Evolutionary conservation across 768 basidiomycete species (phyloP).

Genomic region (Saitozyma sp.): DNA sequence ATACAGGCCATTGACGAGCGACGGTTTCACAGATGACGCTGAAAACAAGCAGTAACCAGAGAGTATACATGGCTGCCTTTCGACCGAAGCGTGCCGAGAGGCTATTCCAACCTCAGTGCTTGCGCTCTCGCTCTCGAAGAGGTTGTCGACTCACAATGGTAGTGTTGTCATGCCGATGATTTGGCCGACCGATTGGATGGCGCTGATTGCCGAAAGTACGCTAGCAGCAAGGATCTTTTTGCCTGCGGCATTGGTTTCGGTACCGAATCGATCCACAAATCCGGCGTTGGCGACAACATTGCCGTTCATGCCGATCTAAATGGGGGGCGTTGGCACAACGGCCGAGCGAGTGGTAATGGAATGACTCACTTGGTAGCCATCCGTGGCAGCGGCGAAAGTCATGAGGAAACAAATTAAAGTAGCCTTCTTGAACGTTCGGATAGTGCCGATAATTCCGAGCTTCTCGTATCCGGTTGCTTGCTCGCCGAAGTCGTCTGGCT

Average conservation of each 20-base stretch:
- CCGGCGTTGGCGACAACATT: slow-evolving; percentile 30
- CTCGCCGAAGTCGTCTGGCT: too few species aligned
- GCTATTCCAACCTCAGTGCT: slow-evolving; percentile 14
- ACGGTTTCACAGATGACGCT: slow-evolving; percentile 23
- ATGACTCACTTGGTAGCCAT: slow-evolving; percentile 23
- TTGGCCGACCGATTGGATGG: slow-evolving; percentile 30
- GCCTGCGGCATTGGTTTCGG: slow-evolving; percentile 4
- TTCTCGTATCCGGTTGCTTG: slow-evolving; percentile 26
- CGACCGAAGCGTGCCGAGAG: slow-evolving; percentile 20
- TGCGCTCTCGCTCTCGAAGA: too few species aligned
- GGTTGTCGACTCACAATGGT: slow-evolving; percentile 19
- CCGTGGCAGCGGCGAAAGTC: slow-evolving; percentile 22
- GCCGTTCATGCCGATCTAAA: slow-evolving; percentile 26
- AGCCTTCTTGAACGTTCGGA: slow-evolving; percentile 16
- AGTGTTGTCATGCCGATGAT: slow-evolving; percentile 27
- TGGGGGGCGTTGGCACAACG: neutral
- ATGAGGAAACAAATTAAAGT: slow-evolving; percentile 19
- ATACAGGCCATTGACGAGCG: slow-evolving; percentile 24
- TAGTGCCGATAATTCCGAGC: slow-evolving; percentile 11
- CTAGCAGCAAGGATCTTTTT: slow-evolving; percentile 14
- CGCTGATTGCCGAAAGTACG: slow-evolving; percentile 23
- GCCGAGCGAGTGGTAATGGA: too few species aligned
- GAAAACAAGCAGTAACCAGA: slow-evolving; percentile 18
- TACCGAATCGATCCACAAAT: slow-evolving; percentile 25
- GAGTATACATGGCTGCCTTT: slow-evolving; percentile 21